Evolutionary conservation across 805 yeast species (phyloP).

Genomic region (Debaryomyces tyrocola): DNA sequence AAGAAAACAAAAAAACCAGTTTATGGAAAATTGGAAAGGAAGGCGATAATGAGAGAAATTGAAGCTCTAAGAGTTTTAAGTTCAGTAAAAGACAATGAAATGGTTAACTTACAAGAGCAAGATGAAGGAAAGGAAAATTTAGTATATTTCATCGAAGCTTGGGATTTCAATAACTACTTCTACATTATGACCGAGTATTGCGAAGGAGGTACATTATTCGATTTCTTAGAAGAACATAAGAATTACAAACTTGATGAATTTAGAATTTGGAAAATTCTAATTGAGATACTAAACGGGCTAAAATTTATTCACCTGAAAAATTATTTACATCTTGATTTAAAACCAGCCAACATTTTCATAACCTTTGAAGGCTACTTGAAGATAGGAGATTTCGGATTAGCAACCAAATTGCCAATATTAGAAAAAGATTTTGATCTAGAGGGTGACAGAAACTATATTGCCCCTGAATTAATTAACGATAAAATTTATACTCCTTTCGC

Average conservation of each 20-base stretch:
- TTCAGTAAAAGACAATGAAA: constrained; percentile 37
- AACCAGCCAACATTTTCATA: constrained; percentile 92
- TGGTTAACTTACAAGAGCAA: constrained; percentile 33
- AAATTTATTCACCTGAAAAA: constrained; percentile 72
- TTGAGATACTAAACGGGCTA: constrained; percentile 79
- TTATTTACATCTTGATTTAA: constrained; percentile 84
- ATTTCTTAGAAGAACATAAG: constrained; percentile 73
- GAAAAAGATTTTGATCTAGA: constrained; percentile 80
- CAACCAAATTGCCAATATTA: constrained; percentile 71
- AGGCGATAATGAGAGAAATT: constrained; percentile 71
- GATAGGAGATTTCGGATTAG: constrained; percentile 96
- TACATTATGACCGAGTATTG: constrained; percentile 95
- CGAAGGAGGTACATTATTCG: constrained; percentile 88
- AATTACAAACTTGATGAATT: constrained; percentile 86
- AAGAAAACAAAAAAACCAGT: constrained; percentile 76
- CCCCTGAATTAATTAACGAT: constrained; percentile 87
- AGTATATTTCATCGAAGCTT: constrained; percentile 75
- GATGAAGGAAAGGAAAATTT: constrained; percentile 76
- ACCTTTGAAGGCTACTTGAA: constrained; percentile 93
- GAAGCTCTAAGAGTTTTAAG: constrained; percentile 55
- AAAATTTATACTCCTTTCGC: constrained; percentile 89
- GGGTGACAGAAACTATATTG: constrained; percentile 96
- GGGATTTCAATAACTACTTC: constrained; percentile 75
- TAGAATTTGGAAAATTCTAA: constrained; percentile 94
- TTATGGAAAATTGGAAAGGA: constrained; percentile 50